phyloP scores from a whole-genome alignment of 2,329 filamentous ascomycete genomes.

The Alternaria arborescens region DNA sequence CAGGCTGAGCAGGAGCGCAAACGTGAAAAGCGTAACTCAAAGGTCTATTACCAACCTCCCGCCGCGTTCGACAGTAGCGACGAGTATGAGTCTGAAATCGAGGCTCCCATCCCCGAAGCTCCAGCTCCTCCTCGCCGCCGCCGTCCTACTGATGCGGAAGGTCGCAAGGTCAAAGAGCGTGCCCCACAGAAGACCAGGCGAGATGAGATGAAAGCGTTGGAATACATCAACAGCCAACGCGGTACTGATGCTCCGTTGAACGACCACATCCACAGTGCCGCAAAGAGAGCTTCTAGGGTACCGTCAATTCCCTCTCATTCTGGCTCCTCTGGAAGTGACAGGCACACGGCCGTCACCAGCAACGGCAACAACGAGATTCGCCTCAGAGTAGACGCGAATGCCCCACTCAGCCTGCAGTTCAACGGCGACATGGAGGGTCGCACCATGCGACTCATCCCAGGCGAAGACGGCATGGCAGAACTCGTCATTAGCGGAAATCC shows the following conservation, averaged over 20 bases:
- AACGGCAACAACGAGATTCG: slow-evolving; percentile 46
- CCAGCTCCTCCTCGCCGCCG: slow-evolving; percentile 27
- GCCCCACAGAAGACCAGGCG: slow-evolving; percentile 25
- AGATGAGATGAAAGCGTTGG: slow-evolving; percentile 32
- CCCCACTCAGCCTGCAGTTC: slow-evolving; percentile 45
- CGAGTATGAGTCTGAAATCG: slow-evolving; percentile 9
- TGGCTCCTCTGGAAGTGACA: slow-evolving; percentile 42
- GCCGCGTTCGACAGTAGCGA: slow-evolving; percentile 28
- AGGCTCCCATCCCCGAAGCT: slow-evolving; percentile 5
- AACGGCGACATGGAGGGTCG: slow-evolving; percentile 52
- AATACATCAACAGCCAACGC: slow-evolving; percentile 42
- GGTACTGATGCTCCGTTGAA: slow-evolving; percentile 38
- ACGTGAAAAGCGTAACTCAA: slow-evolving; percentile 26
- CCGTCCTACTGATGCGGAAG: slow-evolving; percentile 33
- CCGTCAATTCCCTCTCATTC: slow-evolving; percentile 41
- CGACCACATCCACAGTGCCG: slow-evolving; percentile 41
- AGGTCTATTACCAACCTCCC: slow-evolving; percentile 20
- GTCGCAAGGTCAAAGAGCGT: slow-evolving; percentile 31
- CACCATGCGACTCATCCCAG: slow-evolving; percentile 44
- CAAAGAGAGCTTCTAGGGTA: slow-evolving; percentile 37
- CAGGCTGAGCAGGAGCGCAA: slow-evolving; percentile 20
- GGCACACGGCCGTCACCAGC: slow-evolving; percentile 39
- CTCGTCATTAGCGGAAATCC: slow-evolving; percentile 44
- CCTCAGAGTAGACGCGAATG: slow-evolving; percentile 45
- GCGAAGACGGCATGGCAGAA: slow-evolving; percentile 48